A percentile compares a stretch with the other conserved stretches of the same genome.
phyloP scores from a whole-genome alignment of 1,284 basidiomycete species.

The Fistulinella staudtii region DNA sequence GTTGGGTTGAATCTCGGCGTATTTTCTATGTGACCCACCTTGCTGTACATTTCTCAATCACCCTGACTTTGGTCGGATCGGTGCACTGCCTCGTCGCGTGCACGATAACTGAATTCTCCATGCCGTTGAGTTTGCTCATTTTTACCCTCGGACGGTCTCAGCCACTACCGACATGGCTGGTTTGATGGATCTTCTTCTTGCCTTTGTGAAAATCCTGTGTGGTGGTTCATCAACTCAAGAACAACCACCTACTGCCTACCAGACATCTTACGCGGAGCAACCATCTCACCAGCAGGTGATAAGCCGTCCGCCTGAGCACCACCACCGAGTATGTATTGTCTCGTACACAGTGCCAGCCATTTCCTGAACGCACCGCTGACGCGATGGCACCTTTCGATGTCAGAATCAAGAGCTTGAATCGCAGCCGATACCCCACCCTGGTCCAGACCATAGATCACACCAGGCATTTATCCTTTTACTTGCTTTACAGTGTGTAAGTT shows the following conservation, averaged over 20 bases:
- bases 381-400: constrained; percentile 1
- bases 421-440: constrained; percentile 16
- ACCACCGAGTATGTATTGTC: constrained; percentile 15
- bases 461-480: too few relatives aligned
- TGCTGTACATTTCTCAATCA: not conserved
- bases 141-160: not conserved
- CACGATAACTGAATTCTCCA: not conserved
- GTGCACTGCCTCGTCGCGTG: too few relatives aligned
- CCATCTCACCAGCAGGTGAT: constrained; percentile 12
- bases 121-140: not conserved
- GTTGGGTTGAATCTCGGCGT: constrained; percentile 23
- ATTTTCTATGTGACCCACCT: constrained; percentile 8
- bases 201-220: constrained; percentile 24
- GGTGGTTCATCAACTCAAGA: constrained; percentile 19
- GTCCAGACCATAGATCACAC: constrained; percentile 7
- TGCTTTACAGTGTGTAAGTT: too few relatives aligned
- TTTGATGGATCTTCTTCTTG: constrained; percentile 26
- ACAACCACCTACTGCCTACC: constrained; percentile 4
- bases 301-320: constrained; percentile 7
- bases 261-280: constrained; percentile 7
- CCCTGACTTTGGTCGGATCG: too few relatives aligned
- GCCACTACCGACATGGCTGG: constrained; percentile 15
- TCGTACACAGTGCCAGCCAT: not conserved
- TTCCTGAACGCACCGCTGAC: not conserved
- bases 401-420: constrained; percentile 18